Evolutionary conservation across 345 rosid genomes (phyloP), one percentile per base, ranked within the genome.

Genomic region (Gossypium ekmanianum): DNA sequence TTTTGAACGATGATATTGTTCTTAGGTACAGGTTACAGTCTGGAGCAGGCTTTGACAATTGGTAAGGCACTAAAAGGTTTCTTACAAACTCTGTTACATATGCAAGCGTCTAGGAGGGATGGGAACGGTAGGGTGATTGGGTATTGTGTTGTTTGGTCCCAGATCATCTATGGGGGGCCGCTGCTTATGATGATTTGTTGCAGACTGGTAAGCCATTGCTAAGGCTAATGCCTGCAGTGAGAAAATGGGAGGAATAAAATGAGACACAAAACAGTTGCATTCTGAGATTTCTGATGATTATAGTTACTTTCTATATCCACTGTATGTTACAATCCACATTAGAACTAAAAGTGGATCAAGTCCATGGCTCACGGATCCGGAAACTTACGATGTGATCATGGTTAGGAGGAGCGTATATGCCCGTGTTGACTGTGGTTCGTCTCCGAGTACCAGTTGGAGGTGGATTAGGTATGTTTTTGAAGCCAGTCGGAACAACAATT

Each of bases 161-260:
- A 92, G 88, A 80, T 90, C 76, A 67, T 87, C 81, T 0, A 94
- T 85, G 1, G 97, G 97, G 0, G 98, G 98, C 20, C 87, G 89
- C 79, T 82, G 90, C 87, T 83, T 92, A 69, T 90, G 97, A 76
- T 83, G 90, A 73, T 89, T 78, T 2, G 94, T 90, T 44, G 79
- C 89, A 1, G 90, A 92, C 78, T 89, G 96, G 84, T 89, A 92
- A n/a, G 91, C 97, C 87, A 94, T 92, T 68, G 94, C 94, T 81
- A 94, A 81, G 68, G 97, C 97, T 73, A 94, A 84, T 58, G 93
- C 98, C 96, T 94, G 79, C 79, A 70, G 11, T 43, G n/a, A 22
- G 24, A 1, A 9, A 62, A 29, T 2, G 8, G 7, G 16, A 59
- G 8, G 13, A 39, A 18, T 52, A n/a, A 34, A 34, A 34, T 34